Base-by-base conservation (phyloP, 345 rosid genomes). In the Cochlearia excelsa region DNA sequence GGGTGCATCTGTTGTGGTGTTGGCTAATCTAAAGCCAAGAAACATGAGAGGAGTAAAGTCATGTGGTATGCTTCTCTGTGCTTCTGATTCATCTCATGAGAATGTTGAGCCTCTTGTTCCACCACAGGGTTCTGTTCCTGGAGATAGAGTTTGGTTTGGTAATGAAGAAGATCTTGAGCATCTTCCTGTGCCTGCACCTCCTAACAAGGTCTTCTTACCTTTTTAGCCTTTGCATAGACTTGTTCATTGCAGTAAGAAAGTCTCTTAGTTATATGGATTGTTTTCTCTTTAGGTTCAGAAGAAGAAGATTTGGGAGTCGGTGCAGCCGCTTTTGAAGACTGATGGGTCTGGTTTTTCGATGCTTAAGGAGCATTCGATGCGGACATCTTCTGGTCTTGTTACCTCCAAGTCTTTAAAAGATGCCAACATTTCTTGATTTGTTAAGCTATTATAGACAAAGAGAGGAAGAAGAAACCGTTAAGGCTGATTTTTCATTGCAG, bases 1-100 rank as follows among this genome's bases (percentile, higher is more conserved):
- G 88, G 84, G 79, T 40, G 80, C 82, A 63, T 61, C 75, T 71
- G 98, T 88, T 6, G 90, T 82, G 57, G 98, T 92, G 11, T 74
- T 92, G 46, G 89, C 95, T 46, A 92, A 92, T 75, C 68, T 92
- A 34, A 88, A 92, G 79, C 79, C 98, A 1, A 79, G 98, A 74
- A 92, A 84, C 63, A 92, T 92, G 96, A 87, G 95, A 29, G 98
- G 98, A 28, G 87, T 92, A 0, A 88, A 92, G 79, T 92, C 98
- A 9, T 74, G 38, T 59, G 98, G 98, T 27, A 92, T 86, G 98
- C 82, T 92, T 33, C 63, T 88, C 69, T 88, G 89, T 76, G 96
- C 98, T 34, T 88, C 96, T 4, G 95, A 86, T 68, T 75, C 78
- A 1, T 63, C 89, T 28, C 96, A 88, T 69, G 81, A 88, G 60